phyloP scores from a whole-genome alignment of 2,329 filamentous ascomycete species.

The Penicillium digitatum region DNA sequence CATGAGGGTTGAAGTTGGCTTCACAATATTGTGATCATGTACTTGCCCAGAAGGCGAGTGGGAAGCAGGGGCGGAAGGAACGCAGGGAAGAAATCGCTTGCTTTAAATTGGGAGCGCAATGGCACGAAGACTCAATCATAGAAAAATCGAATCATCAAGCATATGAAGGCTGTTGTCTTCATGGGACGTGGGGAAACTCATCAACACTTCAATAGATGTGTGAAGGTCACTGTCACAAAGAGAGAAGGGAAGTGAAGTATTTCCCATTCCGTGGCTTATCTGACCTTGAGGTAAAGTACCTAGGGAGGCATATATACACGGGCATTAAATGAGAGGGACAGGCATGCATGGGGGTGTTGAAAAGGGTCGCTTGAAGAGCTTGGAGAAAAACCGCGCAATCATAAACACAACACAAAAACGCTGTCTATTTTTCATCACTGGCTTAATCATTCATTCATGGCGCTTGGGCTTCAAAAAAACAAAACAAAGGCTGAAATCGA shows the following conservation, averaged over 20 bases:
- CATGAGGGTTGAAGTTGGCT: background rate
- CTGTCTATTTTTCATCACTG: slow-evolving; percentile 33
- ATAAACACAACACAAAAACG: slow-evolving; percentile 19
- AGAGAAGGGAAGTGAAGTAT: background rate
- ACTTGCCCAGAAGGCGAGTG: background rate
- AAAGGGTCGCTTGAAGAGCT: slow-evolving; percentile 6
- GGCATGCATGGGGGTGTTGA: background rate
- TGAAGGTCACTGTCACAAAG: slow-evolving; percentile 2
- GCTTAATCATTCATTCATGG: slow-evolving; percentile 25
- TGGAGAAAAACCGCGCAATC: slow-evolving; percentile 13
- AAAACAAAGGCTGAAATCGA: background rate
- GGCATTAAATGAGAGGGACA: background rate
- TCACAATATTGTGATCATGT: slow-evolving; percentile 4
- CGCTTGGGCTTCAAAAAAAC: slow-evolving; percentile 3
- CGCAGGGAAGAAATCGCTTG: background rate
- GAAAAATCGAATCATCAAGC: background rate
- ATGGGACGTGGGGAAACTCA: slow-evolving; percentile 16
- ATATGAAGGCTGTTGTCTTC: slow-evolving; percentile 14
- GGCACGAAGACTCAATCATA: background rate
- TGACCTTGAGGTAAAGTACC: background rate
- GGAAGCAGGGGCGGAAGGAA: background rate
- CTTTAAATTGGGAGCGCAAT: background rate
- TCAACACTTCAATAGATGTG: slow-evolving; percentile 17
- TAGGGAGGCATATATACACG: no score
- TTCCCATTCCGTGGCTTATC: background rate